Evolutionary conservation across 2,329 filamentous ascomycete genomes (phyloP).

Genomic region (Pyrenophora graminea): DNA sequence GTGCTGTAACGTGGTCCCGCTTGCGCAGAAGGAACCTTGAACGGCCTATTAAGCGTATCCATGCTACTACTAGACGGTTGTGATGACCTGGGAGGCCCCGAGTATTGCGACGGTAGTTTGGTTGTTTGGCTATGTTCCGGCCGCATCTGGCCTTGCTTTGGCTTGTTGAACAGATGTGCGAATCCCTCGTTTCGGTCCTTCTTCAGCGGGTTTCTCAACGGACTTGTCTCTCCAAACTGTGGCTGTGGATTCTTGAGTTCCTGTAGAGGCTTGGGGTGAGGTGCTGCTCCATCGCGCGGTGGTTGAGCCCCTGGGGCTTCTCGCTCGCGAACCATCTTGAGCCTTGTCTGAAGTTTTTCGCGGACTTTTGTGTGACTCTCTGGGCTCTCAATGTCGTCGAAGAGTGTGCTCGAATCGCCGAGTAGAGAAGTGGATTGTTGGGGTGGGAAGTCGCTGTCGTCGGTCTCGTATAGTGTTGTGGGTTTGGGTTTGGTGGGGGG

Average conservation of each 20-base stretch:
- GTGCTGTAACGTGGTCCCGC: conserved; percentile 30
- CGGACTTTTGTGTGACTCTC: conserved; percentile 1
- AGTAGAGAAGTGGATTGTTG: conserved; percentile 23
- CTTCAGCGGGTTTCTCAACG: conserved; percentile 56
- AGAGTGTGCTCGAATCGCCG: conserved; percentile 43
- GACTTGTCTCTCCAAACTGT: conserved; percentile 64
- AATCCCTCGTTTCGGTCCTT: conserved; percentile 35
- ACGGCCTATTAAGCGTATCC: conserved; percentile 18
- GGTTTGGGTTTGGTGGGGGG: conserved; percentile 3
- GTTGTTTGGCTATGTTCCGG: conserved; percentile 55
- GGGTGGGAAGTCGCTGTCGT: conserved; percentile 8
- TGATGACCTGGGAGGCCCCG: conserved; percentile 7
- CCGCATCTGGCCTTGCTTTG: conserved; percentile 54
- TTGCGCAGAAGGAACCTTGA: conserved; percentile 22
- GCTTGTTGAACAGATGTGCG: conserved; percentile 56
- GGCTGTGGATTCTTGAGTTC: conserved; percentile 36
- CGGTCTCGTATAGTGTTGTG: conserved; percentile 1
- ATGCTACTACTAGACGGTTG: conserved; percentile 3
- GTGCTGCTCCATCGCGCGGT: conserved; percentile 20
- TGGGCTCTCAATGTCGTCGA: conserved; percentile 32
- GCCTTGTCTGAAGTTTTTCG: conserved; percentile 3
- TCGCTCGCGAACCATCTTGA: conserved; percentile 58
- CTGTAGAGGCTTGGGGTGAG: conserved; percentile 34
- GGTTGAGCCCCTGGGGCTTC: conserved; percentile 50
- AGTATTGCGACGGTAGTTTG: conserved; percentile 29